Evolutionary conservation across 345 rosid genomes (phyloP), one percentile per base, ranked within the genome.

Genomic region (Raphanus sativus): DNA sequence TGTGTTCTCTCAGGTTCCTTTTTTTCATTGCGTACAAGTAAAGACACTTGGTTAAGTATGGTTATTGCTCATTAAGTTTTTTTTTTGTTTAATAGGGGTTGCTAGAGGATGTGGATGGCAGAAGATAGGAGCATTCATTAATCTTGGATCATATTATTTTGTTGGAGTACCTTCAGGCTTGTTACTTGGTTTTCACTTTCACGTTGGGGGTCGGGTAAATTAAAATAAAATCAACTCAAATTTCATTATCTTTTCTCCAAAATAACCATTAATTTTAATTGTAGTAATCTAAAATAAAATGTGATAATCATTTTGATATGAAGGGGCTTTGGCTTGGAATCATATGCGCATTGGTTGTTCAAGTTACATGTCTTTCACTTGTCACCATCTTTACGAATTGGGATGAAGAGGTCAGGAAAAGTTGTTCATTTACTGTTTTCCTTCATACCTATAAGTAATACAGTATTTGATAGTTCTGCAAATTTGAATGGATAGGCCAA

Each of bases 61-160:
- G 67, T 71, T 68, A 60, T 67, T 10, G 13, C 32, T 55, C 5
- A 33, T n/a, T 76, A 21, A 15, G 26, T 16, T 4, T 54, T 50
- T 60, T 54, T 11, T 21, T 8, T 32, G 58, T 33, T 78, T 55
- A 63, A 30, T 11, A 84, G 87, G 87, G 67, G 66, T 71, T 52
- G 89, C 85, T 38, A 86, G 89, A 86, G 87, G 87, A 15, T 84
- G 89, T 67, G 89, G 86, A 34, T 85, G 87, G 86, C 86, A 86
- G 74, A 81, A 81, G 77, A 74, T 83, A 34, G 86, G 86, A 17
- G 89, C 89, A 24, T 79, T 59, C 58, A 55, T 83, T 2, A 84
- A 84, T 63, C 76, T 86, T 30, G 89, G 87, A 45, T 77, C 86
- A 3, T 86, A 82, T 74, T 85, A 86, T 76, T 11, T 85, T 7